Evolutionary conservation across 139 green algal species (phyloP), one percentile per base, ranked within the genome.

Genomic region (Chlorella sp.): DNA sequence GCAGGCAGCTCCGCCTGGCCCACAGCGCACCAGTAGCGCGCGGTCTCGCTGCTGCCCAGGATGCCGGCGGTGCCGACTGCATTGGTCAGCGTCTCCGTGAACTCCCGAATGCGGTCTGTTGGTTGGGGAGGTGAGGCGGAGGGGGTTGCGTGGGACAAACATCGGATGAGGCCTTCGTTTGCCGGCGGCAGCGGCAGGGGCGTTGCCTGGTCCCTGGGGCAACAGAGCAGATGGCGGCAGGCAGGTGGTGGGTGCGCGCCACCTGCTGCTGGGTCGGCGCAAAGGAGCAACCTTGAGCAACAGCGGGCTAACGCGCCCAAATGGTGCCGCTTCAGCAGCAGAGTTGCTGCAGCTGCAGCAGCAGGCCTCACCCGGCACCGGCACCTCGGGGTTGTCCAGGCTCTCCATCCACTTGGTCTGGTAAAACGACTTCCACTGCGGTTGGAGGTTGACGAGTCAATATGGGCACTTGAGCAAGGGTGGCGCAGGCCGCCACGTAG

Each of bases 21-120:
- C 22, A 5, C 44, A 16, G 32, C 83, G 58, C 22, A 83, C 88
- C 44, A 84, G 65, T 85, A 89, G 36, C 36, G 83, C 0, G 70
- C 81, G 6, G 70, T 46, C 82, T 86, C 79, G 75, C 8, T 79
- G 67, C 26, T 74, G 30, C 77, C 82, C 26, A 83, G 72, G 43
- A 51, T 86, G 30, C 43, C 72, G 46, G 40, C 85, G 13, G 54
- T 83, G 34, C 54, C 58, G 3, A 86, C 60, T 11, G 80, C 77
- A 9, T 30, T 67, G 51, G 70, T 64, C n/a, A 90, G 32, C 20
- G 84, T 90, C 28, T 90, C 54, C 20, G 64, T 73, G 40, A 90
- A 84, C 14, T 58, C 28, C 17, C 58, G 70, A 16, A 90, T 64
- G 13, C 79, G 60, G 28, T 89, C 85, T 48, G 41, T 38, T n/a